Conservation (phyloP, 768 basidiomycete species). For the Sarcodon sp. region DNA sequence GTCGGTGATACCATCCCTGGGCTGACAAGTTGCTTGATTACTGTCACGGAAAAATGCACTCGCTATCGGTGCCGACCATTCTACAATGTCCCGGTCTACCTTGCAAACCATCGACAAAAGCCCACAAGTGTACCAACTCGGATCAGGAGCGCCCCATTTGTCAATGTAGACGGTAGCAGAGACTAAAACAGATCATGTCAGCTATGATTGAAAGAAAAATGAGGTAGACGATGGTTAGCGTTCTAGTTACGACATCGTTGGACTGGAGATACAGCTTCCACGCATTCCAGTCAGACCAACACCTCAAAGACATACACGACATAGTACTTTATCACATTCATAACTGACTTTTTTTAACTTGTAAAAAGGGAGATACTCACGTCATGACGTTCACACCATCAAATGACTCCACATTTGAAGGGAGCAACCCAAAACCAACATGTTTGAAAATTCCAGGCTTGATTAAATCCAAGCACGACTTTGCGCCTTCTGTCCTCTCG, state of each 20-base stretch:
- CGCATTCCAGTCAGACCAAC: constrained; percentile 66
- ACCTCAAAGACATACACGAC: constrained; percentile 59
- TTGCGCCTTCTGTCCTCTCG: constrained; percentile 59
- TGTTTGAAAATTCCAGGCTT: constrained; percentile 56
- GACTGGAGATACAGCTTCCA: constrained; percentile 55
- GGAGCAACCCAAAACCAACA: constrained; percentile 49
- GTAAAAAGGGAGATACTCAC: constrained; percentile 20
- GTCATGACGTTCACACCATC: constrained; percentile 76
- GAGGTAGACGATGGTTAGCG: constrained; percentile 1
- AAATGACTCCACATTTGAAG: constrained; percentile 77
- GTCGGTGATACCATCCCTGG: constrained; percentile 23
- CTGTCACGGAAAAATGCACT: not conserved
- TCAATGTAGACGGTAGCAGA: constrained; percentile 55
- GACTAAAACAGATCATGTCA: constrained; percentile 7
- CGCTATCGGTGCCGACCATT: constrained; percentile 22
- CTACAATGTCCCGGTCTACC: constrained; percentile 55
- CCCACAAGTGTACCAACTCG: constrained; percentile 53
- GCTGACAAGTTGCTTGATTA: not conserved
- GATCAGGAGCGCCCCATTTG: constrained; percentile 62
- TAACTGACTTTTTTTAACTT: not conserved
- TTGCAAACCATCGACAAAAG: constrained; percentile 68
- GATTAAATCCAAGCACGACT: constrained; percentile 55
- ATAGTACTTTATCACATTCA: constrained; percentile 28
- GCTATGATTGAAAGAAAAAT: not conserved
- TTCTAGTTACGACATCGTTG: constrained; percentile 27